Evolutionary conservation across 495 filamentous ascomycete species (phyloP).

Genomic region (Podospora comata): DNA sequence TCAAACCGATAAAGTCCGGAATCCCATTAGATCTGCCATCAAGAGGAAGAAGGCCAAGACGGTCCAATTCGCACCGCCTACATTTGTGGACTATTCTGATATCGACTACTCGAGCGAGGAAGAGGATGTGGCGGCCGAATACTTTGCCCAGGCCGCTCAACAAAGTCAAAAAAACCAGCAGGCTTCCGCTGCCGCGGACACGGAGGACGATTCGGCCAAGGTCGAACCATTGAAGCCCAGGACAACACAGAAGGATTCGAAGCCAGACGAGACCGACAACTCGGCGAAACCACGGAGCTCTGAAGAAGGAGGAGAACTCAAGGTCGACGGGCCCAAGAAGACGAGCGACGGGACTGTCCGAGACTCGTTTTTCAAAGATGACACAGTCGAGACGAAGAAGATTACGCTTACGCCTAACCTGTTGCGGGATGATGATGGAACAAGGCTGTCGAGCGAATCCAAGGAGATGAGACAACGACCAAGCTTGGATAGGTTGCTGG

Average conservation of each 20-base stretch:
- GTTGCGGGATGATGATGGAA: conserved; percentile 77
- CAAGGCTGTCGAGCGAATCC: conserved; percentile 57
- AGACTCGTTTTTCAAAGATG: conserved; percentile 96
- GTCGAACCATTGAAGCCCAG: conserved; percentile 47
- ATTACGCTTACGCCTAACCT: conserved; percentile 94
- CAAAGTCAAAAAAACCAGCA: conserved; percentile 33
- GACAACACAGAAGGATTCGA: conserved; percentile 43
- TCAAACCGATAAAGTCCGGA: conserved; percentile 82
- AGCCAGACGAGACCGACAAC: conserved; percentile 45
- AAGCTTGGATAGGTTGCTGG: conserved; percentile 54
- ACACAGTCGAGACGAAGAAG: conserved; percentile 91
- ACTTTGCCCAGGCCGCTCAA: conserved; percentile 37
- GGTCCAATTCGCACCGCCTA: conserved; percentile 81
- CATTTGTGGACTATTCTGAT: conserved; percentile 88
- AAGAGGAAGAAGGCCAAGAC: conserved; percentile 82
- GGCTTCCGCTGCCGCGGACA: conserved; percentile 27
- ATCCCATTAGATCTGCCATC: conserved; percentile 85
- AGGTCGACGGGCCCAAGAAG: conserved; percentile 50
- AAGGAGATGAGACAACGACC: conserved; percentile 57
- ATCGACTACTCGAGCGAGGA: conserved; percentile 89
- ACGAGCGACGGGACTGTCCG: conserved; percentile 81
- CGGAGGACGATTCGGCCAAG: conserved; percentile 49
- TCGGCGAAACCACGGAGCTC: conserved; percentile 45
- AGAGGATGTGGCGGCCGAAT: conserved; percentile 52
- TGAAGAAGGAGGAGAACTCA: conserved; percentile 66